These are phyloP conservation scores for Euphrasia confusa DNA, from an alignment of 257 asterid genomes.

Conservation along the genomic window DNA sequence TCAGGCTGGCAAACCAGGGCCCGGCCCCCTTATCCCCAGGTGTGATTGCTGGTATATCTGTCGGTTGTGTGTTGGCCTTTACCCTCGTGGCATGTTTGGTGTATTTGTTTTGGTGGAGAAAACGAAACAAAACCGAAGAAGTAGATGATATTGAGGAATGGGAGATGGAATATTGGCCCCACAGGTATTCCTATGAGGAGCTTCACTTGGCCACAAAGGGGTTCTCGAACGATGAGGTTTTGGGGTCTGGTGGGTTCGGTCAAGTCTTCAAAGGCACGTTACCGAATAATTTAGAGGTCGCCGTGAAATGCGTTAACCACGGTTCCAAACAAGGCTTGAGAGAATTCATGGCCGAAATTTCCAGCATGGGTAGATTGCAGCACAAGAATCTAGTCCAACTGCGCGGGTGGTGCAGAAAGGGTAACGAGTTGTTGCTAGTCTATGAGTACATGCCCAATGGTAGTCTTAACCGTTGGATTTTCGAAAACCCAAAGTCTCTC, in stretches of 20 bases:
- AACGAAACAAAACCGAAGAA: slow-evolving; percentile 27
- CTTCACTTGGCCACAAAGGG: slow-evolving; percentile 50
- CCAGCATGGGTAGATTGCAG: slow-evolving; percentile 74
- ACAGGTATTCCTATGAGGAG: slow-evolving; percentile 61
- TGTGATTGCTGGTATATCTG: slow-evolving; percentile 47
- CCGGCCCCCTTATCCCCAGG: slow-evolving; percentile 42
- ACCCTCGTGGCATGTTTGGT: slow-evolving; percentile 21
- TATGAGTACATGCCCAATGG: slow-evolving; percentile 82
- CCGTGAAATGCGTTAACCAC: slow-evolving; percentile 75
- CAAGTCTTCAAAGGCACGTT: slow-evolving; percentile 60
- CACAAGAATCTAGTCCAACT: slow-evolving; percentile 77
- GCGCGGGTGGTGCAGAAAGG: slow-evolving; percentile 84
- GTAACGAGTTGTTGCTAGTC: slow-evolving; percentile 57
- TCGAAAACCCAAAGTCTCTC: slow-evolving; percentile 43
- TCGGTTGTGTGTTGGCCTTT: slow-evolving; percentile 42
- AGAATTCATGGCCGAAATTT: slow-evolving; percentile 90
- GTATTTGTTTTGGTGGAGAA: slow-evolving; percentile 69
- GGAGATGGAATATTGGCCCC: slow-evolving; percentile 92
- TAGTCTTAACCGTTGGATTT: slow-evolving; percentile 74
- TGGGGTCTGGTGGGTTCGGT: slow-evolving; percentile 80
- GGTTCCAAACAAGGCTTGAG: slow-evolving; percentile 73
- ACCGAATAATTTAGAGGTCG: slow-evolving; percentile 47
- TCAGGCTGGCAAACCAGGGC: slow-evolving; percentile 31
- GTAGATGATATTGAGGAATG: slow-evolving; percentile 67
- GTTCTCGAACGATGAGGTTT: slow-evolving; percentile 43